Percentiles rank a stretch among this genome's conserved stretches.
Evolutionary conservation across 805 yeast genomes (phyloP).

Genomic region (Candida quercuum): DNA sequence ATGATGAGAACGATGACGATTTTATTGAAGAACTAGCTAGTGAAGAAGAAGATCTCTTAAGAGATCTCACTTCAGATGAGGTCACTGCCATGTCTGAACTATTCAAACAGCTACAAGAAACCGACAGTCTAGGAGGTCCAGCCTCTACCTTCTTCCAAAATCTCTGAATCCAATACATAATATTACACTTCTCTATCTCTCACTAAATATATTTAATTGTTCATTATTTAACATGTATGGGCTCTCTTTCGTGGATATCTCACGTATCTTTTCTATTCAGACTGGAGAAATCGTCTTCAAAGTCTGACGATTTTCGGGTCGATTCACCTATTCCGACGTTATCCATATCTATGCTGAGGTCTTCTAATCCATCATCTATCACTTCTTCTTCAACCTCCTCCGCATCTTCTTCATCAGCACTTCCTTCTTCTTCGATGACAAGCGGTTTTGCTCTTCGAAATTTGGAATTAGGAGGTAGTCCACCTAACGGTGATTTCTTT

Average conservation of each 20-base stretch:
- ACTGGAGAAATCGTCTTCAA: conserved; percentile 13
- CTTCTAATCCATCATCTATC: conserved; percentile 11
- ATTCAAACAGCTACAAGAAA: conserved; percentile 22
- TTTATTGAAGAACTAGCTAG: conserved; percentile 14
- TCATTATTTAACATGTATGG: too few species aligned
- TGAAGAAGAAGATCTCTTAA: conserved; percentile 16
- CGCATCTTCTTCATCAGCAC: conserved; percentile 11
- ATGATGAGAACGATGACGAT: conserved; percentile 17
- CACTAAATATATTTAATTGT: too few species aligned
- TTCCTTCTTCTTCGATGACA: conserved; percentile 22
- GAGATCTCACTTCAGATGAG: conserved; percentile 4
- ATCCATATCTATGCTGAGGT: conserved; percentile 18
- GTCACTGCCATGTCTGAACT: conserved; percentile 17
- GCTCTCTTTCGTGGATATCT: too few species aligned
- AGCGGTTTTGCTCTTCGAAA: conserved; percentile 16
- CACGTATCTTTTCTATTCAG: too few species aligned
- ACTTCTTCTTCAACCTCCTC: conserved; percentile 9
- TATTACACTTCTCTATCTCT: too few species aligned
- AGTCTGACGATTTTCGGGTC: conserved; percentile 20
- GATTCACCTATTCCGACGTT: conserved; percentile 15
- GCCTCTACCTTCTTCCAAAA: conserved; percentile 29
- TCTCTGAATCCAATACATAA: conserved; percentile 4
- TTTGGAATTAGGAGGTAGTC: conserved; percentile 15
- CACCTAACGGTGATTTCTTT: conserved; percentile 24
- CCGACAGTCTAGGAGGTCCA: conserved; percentile 30